Evolutionary conservation across 2,329 filamentous ascomycete genomes (phyloP), one percentile per base, ranked within the genome.

Genomic region (Arthrobotrys sinensis): DNA sequence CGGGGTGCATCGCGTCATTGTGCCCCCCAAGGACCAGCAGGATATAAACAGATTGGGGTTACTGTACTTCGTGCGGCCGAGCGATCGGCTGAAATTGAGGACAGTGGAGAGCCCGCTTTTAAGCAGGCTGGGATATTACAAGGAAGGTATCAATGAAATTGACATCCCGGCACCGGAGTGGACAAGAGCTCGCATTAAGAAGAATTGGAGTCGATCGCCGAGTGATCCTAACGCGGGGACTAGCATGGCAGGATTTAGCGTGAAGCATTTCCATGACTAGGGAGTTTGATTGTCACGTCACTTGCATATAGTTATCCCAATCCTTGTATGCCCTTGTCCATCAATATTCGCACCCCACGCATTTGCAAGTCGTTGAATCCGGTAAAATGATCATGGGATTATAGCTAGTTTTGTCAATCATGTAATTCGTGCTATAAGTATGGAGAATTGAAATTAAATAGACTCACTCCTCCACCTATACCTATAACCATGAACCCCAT

Each of bases 11-110:
- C 81, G 85, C 1, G 85, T 86, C 1, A 84, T 86, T 0, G 84
- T 83, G 0, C 86, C 86, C 1, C 85, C 85, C 1, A 83, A 83
- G 50, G 85, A 86, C 73, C 85, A 86, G 72, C 81, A 85, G 0
- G 82, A 87, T 65, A 84, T 87, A 1, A 86, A 87, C 64, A 85
- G 87, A 0, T 83, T 88, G 0, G 87, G 87, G 0, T 81, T 88
- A 3, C 80, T 88, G 43, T 88, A 88, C 79, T 88, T 88, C 82
- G 86, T 87, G 0, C 85, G 87, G 4, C 84, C 85, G 1, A 83
- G 85, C 64, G 85, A 86, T 38, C 83, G 85, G 28, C 81, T 86
- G 0, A 80, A 82, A 0, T 80, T 86, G 0, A 83, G 82, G 16
- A 85, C 85, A 0, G 80, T 86, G 3, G 83, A 86, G 78, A 85